Evolutionary conservation across 345 rosid genomes (phyloP).

Genomic region (thale cress (Arabidopsis thaliana)): DNA sequence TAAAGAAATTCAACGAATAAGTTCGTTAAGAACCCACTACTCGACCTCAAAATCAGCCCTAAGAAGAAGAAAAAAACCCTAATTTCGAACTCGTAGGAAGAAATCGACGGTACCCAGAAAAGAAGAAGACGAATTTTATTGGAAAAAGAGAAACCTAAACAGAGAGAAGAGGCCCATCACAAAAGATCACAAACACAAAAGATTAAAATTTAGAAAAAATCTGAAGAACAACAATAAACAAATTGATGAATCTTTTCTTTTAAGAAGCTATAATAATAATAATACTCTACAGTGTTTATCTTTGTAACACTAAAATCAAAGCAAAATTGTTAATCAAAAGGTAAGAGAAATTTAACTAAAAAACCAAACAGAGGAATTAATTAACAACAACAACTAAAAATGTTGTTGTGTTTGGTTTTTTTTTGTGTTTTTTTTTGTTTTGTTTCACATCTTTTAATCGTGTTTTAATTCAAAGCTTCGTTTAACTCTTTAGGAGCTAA

Average conservation of each 20-base stretch:
- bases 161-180: conserved; percentile 35
- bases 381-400: not conserved
- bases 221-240: conserved; percentile 39
- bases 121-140: conserved; percentile 20
- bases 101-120: conserved; percentile 39
- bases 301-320: conserved; percentile 17
- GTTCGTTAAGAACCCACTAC: conserved; percentile 1
- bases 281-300: conserved; percentile 29
- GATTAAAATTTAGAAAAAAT: conserved; percentile 16
- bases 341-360: not conserved
- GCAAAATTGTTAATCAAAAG: not conserved
- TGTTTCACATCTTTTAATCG: not conserved
- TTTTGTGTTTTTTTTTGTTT: not conserved
- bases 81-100: conserved; percentile 25
- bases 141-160: conserved; percentile 10
- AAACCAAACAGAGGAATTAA: not conserved
- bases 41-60: conserved; percentile 13
- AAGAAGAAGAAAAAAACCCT: conserved; percentile 17
- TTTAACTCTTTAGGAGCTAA: not conserved
- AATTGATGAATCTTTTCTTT: not conserved
- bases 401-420: not conserved
- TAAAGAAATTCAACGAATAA: conserved; percentile 12
- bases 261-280: not conserved
- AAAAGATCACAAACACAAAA: conserved; percentile 19
- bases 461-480: not conserved